Evolutionary conservation across 306 rosid genomes (phyloP).

Genomic region (Malus domestica): DNA sequence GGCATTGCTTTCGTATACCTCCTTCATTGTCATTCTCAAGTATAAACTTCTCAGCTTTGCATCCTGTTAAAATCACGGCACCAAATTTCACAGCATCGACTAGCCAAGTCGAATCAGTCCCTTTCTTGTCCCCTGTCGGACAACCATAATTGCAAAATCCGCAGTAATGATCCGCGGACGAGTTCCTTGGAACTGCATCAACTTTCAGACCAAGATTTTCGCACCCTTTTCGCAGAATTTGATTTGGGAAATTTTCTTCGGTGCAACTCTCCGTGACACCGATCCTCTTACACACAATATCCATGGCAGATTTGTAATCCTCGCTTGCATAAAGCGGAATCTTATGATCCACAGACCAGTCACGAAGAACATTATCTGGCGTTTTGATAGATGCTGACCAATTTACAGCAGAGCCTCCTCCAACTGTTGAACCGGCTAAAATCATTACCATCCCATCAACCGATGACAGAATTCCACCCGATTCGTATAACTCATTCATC

Average conservation of each 20-base stretch:
- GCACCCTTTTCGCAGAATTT: constrained; percentile 64
- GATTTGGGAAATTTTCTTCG: constrained; percentile 60
- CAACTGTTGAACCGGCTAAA: constrained; percentile 84
- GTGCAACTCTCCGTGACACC: constrained; percentile 55
- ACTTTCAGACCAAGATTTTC: constrained; percentile 63
- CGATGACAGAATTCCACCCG: constrained; percentile 53
- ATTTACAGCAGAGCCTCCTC: constrained; percentile 90
- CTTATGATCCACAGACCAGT: constrained; percentile 68
- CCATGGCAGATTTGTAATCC: constrained; percentile 68
- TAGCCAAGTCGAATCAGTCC: constrained; percentile 76
- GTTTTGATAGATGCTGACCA: constrained; percentile 91
- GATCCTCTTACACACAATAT: constrained; percentile 61
- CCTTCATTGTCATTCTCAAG: constrained; percentile 32
- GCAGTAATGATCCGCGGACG: constrained; percentile 67
- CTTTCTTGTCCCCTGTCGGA: constrained; percentile 67
- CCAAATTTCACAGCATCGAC: constrained; percentile 68
- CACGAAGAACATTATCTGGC: constrained; percentile 57
- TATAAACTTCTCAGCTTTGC: constrained; percentile 65
- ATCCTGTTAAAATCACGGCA: constrained; percentile 77
- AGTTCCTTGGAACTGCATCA: constrained; percentile 56
- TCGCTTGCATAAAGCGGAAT: constrained; percentile 53
- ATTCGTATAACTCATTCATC: constrained; percentile 59
- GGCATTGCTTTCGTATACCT: constrained; percentile 38
- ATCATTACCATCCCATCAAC: constrained; percentile 67
- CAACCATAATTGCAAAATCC: constrained; percentile 80